phyloP scores from a whole-genome alignment of 2,329 filamentous ascomycete genomes.

The Fusarium paranaense region DNA sequence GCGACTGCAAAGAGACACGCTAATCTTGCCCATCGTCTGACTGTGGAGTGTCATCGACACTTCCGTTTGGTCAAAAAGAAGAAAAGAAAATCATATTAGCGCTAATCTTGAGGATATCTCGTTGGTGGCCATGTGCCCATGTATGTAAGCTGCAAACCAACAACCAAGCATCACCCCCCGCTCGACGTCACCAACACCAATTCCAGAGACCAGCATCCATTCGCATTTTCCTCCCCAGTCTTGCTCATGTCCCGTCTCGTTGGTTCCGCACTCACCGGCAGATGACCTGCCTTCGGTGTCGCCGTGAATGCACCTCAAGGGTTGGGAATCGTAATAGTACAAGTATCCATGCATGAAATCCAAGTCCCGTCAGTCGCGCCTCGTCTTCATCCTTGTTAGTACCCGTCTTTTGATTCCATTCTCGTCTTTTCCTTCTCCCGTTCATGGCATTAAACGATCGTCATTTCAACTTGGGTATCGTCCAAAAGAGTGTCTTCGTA shows the following conservation, averaged over 20 bases:
- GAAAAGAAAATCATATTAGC: conserved; percentile 16
- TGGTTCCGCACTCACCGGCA: not conserved
- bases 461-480: conserved; percentile 46
- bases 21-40: conserved; percentile 7
- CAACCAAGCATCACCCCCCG: conserved; percentile 4
- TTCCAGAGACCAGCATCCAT: conserved; percentile 13
- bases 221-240: not conserved
- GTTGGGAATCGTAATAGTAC: conserved; percentile 34
- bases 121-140: conserved; percentile 2
- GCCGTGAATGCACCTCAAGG: conserved; percentile 17
- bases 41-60: not conserved
- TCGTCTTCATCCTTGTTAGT: conserved; percentile 19
- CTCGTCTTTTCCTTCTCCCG: conserved; percentile 10
- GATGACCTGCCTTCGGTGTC: conserved; percentile 9
- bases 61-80: not conserved
- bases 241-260: not conserved
- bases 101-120: conserved; percentile 24
- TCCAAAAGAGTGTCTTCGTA: conserved; percentile 43
- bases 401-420: conserved; percentile 19
- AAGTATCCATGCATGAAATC: conserved; percentile 34
- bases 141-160: conserved; percentile 1
- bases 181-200: conserved; percentile 13
- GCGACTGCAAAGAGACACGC: not conserved
- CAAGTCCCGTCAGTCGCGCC: conserved; percentile 39
- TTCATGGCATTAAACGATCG: conserved; percentile 43